Percentiles rank a stretch among this genome's conserved stretches.
Evolutionary conservation across 108 stramenopile genomes (phyloP).

Genomic region (Stephanodiscus minutulus): DNA sequence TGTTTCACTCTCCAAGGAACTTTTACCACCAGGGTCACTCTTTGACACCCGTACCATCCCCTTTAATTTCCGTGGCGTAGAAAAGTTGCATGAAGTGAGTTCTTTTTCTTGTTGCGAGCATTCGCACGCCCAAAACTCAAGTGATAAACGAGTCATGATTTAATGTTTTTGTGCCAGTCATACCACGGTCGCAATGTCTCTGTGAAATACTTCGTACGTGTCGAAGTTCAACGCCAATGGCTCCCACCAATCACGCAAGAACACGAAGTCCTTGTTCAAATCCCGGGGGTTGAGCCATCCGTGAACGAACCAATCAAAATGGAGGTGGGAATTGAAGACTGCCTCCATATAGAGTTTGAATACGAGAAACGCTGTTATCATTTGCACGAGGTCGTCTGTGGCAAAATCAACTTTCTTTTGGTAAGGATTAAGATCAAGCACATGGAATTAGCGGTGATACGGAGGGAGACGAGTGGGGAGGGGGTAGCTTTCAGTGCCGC

Average conservation of each 20-base stretch:
- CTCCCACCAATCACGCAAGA: constrained; percentile 83
- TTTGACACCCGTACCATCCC: constrained; percentile 76
- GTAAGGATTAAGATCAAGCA: constrained; percentile 99
- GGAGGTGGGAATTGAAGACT: constrained; percentile 99
- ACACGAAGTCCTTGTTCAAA: constrained; percentile 92
- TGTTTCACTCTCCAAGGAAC: constrained; percentile 92
- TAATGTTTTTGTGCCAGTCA: constrained; percentile 43
- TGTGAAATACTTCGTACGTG: constrained; percentile 95
- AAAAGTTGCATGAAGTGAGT: constrained; percentile 80
- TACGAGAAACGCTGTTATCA: constrained; percentile 93
- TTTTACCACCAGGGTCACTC: constrained; percentile 89
- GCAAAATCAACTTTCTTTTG: constrained; percentile 96
- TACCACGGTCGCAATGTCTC: constrained; percentile 96
- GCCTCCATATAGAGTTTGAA: constrained; percentile 99
- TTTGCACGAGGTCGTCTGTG: constrained; percentile 93
- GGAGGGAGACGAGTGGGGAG: constrained; percentile 93
- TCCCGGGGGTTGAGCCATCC: constrained; percentile 68
- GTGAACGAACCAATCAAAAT: constrained; percentile 92
- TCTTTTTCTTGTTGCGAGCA: neutral
- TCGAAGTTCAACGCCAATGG: constrained; percentile 89
- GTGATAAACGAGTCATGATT: constrained; percentile 5
- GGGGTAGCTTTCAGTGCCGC: constrained; percentile 66
- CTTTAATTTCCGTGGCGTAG: constrained; percentile 89
- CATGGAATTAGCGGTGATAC: constrained; percentile 98
- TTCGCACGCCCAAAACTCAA: constrained; percentile 3